Evolutionary conservation across 148 eudicot genomes (phyloP).

Genomic region (Diospyros kaki): DNA sequence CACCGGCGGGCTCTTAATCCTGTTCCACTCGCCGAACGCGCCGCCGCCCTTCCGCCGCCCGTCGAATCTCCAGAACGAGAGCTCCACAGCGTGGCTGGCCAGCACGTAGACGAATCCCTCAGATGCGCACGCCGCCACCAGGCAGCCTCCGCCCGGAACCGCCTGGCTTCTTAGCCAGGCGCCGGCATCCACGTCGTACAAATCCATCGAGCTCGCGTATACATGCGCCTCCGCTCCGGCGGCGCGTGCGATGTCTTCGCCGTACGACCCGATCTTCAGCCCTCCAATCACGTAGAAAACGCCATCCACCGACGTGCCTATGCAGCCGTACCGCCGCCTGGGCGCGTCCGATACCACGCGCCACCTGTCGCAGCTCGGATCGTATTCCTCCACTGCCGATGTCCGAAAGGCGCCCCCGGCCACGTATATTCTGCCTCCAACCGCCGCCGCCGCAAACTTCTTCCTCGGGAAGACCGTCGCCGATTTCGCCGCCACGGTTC

Average conservation of each 20-base stretch:
- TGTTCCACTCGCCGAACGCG: slow-evolving; percentile 59
- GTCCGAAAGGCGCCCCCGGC: slow-evolving; percentile 62
- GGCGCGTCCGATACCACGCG: slow-evolving; percentile 62
- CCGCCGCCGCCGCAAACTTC: slow-evolving; percentile 60
- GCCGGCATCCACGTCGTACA: slow-evolving; percentile 51
- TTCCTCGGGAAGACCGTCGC: slow-evolving; percentile 45
- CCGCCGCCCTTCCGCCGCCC: slow-evolving; percentile 32
- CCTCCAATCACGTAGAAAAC: slow-evolving; percentile 76
- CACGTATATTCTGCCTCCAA: slow-evolving; percentile 52
- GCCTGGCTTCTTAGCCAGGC: slow-evolving; percentile 59
- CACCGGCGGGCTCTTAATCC: slow-evolving; percentile 68
- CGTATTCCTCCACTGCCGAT: slow-evolving; percentile 65
- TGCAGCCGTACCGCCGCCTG: slow-evolving; percentile 69
- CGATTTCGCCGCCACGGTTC: slow-evolving; percentile 25
- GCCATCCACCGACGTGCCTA: slow-evolving; percentile 59
- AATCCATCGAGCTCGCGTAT: slow-evolving; percentile 77
- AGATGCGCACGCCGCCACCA: slow-evolving; percentile 79
- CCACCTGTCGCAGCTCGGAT: slow-evolving; percentile 52
- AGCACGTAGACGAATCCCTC: slow-evolving; percentile 47
- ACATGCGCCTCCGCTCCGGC: slow-evolving; percentile 36
- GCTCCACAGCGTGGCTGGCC: slow-evolving; percentile 76
- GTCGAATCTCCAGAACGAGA: slow-evolving; percentile 73
- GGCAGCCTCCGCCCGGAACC: slow-evolving; percentile 85
- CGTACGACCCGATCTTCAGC: slow-evolving; percentile 39
- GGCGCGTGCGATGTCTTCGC: slow-evolving; percentile 10